Evolutionary conservation across 805 yeast genomes (phyloP), one percentile per base, ranked within the genome.

Genomic region (Yarrowia keelungensis): DNA sequence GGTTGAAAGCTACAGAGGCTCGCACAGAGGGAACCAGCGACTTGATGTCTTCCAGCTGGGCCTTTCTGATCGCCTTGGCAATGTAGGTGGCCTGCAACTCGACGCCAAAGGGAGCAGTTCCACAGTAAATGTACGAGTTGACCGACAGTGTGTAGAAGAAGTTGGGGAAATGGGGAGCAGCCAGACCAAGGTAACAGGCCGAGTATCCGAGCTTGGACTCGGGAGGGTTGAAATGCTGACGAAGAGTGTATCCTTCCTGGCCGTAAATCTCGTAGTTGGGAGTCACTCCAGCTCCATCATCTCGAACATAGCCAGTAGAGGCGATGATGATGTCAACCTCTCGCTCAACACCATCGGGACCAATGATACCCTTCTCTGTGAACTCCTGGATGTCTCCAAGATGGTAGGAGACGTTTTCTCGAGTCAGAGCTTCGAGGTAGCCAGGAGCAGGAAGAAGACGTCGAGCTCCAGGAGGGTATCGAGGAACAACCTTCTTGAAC

Each of bases 281-380:
- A 8, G 67, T 66, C 39, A 66, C 50, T 8, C 69, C 69, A 14
- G 42, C 43, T 12, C 69, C 69, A 36, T 66, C 38, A n/a, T 43
- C 67, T 15, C 67, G 67, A 16, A 54, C 68, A 7, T 68, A 68
- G 15, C 70, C 70, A 38, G 70, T 68, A 26, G 70, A 50, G n/a
- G 70, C 68, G 32, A 68, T 68, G 10, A 68, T 68, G 22, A 68
- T 66, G 35, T 68, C 70, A 1, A 68, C 69, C 9, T 38, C 68
- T 39, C 53, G 41, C 16, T 68, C 70, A 2, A 66, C 50, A 8
- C 71, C 69, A 7, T 71, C 72, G 10, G 54, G 61, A 16, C 71
- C 72, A 22, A 64, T 64, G 35, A 71, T 50, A 1, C 74, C 73
- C 26, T 38, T 71, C n/a, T 69, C 73, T 5, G 73, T 72, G n/a